phyloP scores from a whole-genome alignment of 83 land plant species.

The Diphasiastrum complanatum region DNA sequence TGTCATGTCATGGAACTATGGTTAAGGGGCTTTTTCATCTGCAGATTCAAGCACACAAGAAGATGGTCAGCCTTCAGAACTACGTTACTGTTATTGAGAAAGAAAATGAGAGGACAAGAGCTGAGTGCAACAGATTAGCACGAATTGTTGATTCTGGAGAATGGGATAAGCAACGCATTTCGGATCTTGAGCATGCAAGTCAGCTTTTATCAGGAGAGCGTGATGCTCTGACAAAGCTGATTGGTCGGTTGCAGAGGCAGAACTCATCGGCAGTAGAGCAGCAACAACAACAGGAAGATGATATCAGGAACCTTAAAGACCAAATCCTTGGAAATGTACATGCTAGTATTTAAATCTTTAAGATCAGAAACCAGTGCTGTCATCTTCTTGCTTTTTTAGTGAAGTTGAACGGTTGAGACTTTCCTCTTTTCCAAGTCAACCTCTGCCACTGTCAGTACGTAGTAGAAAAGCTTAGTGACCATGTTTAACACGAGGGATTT shows the following conservation, averaged over 20 bases:
- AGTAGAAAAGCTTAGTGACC: too few relatives aligned
- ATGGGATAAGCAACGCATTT: constrained; percentile 28
- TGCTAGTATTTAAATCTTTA: background rate
- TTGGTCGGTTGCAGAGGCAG: constrained; percentile 28
- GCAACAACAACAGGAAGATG: constrained; percentile 22
- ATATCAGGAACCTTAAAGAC: constrained; percentile 28
- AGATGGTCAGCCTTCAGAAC: constrained; percentile 22
- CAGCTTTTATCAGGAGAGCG: constrained; percentile 33
- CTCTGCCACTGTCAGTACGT: too few relatives aligned
- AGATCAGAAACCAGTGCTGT: background rate
- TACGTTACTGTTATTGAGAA: constrained; percentile 24
- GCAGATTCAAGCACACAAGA: constrained; percentile 39
- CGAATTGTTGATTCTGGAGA: constrained; percentile 34
- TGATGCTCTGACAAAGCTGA: constrained; percentile 24
- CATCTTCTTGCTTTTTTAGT: too few relatives aligned
- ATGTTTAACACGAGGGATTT: too few relatives aligned
- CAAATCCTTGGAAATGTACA: constrained; percentile 26
- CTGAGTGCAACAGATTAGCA: constrained; percentile 26
- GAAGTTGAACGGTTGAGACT: too few relatives aligned
- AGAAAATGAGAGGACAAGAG: constrained; percentile 26
- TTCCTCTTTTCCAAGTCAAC: too few relatives aligned
- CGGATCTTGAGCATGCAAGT: constrained; percentile 29
- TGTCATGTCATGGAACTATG: too few relatives aligned
- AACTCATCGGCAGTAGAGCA: constrained; percentile 25
- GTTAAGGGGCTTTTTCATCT: too few relatives aligned